Evolutionary conservation across 352 stramenopile genomes (phyloP).

Genomic region (Phytophthora europaea): DNA sequence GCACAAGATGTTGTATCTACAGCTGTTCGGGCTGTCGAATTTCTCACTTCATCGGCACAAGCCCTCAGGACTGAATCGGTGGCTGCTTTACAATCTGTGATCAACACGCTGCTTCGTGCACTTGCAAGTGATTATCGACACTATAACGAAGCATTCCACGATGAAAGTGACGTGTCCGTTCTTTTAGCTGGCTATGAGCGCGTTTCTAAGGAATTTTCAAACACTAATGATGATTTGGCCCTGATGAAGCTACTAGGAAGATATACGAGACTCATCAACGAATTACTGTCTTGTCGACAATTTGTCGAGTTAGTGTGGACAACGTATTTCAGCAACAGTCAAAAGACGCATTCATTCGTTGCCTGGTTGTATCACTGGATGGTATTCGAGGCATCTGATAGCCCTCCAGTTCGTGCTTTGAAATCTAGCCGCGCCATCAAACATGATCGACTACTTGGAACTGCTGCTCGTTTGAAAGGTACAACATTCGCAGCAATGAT

Average conservation of each 20-base stretch:
- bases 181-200: conserved; percentile 10
- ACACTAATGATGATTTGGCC: conserved; percentile 1
- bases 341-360: conserved; percentile 3
- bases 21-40: conserved; percentile 4
- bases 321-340: neutral
- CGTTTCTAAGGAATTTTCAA: conserved; percentile 15
- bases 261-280: conserved; percentile 10
- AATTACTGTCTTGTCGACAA: conserved; percentile 1
- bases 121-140: neutral
- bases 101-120: conserved; percentile 9
- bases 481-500: conserved; percentile 1
- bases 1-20: neutral
- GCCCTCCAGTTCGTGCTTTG: neutral
- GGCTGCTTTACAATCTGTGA: conserved; percentile 7
- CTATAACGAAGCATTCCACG: neutral
- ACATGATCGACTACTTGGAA: conserved; percentile 2
- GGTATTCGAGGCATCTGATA: conserved; percentile 12
- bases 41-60: neutral
- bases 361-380: conserved; percentile 25
- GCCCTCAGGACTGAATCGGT: neutral
- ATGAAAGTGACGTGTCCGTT: neutral
- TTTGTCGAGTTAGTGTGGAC: conserved; percentile 11
- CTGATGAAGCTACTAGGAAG: conserved; percentile 11
- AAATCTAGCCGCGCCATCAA: neutral
- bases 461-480: conserved; percentile 5